phyloP scores from a whole-genome alignment of 352 stramenopile species.

The Pythium aristosporum region DNA sequence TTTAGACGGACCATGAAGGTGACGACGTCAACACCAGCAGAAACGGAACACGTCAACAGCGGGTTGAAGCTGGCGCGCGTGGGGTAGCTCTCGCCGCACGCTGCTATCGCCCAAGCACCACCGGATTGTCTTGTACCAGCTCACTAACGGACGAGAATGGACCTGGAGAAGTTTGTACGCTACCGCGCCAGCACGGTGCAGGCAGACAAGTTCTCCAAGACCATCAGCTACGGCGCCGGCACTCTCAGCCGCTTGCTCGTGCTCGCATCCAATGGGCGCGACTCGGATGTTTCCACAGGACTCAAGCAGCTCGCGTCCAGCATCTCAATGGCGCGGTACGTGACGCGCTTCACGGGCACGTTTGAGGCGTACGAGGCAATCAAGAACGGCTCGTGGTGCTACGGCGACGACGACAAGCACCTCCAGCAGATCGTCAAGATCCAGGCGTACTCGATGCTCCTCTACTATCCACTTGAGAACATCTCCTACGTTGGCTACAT shows the following conservation, averaged over 20 bases:
- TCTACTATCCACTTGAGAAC: slow-evolving; percentile 87
- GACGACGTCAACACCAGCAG: slow-evolving; percentile 24
- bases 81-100: too few relatives aligned
- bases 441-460: slow-evolving; percentile 78
- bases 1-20: slow-evolving; percentile 15
- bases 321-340: slow-evolving; percentile 79
- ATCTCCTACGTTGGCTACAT: slow-evolving; percentile 83
- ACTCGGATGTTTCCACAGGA: slow-evolving; percentile 52
- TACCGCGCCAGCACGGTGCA: slow-evolving; percentile 59
- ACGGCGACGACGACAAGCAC: slow-evolving; percentile 64
- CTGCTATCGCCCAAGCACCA: neutral
- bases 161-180: slow-evolving; percentile 70
- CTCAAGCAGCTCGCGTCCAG: slow-evolving; percentile 66
- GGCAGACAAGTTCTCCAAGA: slow-evolving; percentile 86
- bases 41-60: slow-evolving; percentile 24
- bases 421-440: slow-evolving; percentile 57
- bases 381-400: slow-evolving; percentile 81
- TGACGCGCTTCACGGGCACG: slow-evolving; percentile 72
- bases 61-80: slow-evolving; percentile 19
- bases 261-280: slow-evolving; percentile 35
- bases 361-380: slow-evolving; percentile 72
- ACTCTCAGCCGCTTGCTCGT: slow-evolving; percentile 56
- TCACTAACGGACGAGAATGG: slow-evolving; percentile 28
- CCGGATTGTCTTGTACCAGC: neutral
- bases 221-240: slow-evolving; percentile 68